phyloP scores from a whole-genome alignment of 73 alveolate species.

The Tetrahymena thermophila region DNA sequence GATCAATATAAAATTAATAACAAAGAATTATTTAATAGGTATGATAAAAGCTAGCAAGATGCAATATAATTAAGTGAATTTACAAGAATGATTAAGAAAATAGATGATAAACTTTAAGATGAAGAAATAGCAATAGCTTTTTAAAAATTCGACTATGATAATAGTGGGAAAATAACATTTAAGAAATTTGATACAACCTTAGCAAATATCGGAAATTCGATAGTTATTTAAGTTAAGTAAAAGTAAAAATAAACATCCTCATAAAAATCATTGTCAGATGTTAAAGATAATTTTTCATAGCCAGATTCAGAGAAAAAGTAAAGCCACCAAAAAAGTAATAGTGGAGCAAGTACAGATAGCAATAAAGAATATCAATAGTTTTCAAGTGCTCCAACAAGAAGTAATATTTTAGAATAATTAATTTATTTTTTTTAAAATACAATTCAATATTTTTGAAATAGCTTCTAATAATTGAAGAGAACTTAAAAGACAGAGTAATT shows the following conservation, averaged over 20 bases:
- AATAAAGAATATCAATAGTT: not conserved
- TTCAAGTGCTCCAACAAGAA: not conserved
- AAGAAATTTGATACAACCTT: not conserved
- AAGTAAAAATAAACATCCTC: not conserved
- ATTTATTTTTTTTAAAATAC: too few relatives aligned
- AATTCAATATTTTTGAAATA: too few relatives aligned
- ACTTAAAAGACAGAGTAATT: too few relatives aligned
- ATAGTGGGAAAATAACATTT: not conserved
- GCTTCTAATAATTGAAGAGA: not conserved
- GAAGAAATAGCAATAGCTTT: not conserved
- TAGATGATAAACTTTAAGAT: not conserved
- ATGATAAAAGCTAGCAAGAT: constrained; percentile 12
- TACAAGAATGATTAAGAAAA: constrained; percentile 8
- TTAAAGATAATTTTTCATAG: not conserved
- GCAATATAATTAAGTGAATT: constrained; percentile 9
- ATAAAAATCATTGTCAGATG: not conserved
- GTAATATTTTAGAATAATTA: not conserved
- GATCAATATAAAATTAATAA: not conserved
- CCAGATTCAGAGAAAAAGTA: not conserved
- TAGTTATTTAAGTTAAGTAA: not conserved
- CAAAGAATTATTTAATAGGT: constrained; percentile 1
- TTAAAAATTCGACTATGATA: not conserved
- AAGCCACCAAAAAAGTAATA: not conserved
- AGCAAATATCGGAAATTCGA: not conserved
- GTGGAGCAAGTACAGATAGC: not conserved